Evolutionary conservation across 169 alveolate genomes (phyloP).

Genomic region (Babesia ovis): DNA sequence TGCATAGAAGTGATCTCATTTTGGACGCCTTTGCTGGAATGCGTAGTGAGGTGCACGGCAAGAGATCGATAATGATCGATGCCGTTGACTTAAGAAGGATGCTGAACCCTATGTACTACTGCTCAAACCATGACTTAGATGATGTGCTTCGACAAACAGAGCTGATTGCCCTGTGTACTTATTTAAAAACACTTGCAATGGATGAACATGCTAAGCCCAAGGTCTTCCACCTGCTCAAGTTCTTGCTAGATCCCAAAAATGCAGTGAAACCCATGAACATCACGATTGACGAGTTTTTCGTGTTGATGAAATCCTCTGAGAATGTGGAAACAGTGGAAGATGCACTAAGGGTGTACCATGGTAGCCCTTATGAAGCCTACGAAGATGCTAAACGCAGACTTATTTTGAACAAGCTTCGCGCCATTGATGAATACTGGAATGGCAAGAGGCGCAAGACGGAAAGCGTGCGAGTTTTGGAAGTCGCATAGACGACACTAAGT

Average conservation of each 20-base stretch:
- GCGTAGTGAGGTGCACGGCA: constrained; percentile 62
- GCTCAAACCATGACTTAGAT: constrained; percentile 33
- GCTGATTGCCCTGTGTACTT: constrained; percentile 20
- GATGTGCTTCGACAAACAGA: constrained; percentile 42
- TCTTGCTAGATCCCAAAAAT: constrained; percentile 4
- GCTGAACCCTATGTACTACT: constrained; percentile 45
- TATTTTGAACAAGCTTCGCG: constrained; percentile 13
- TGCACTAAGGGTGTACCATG: constrained; percentile 3
- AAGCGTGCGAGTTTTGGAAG: too few relatives aligned
- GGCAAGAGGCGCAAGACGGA: constrained; percentile 2
- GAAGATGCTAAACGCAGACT: constrained; percentile 16
- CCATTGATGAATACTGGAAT: not conserved
- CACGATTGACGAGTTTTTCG: constrained; percentile 60
- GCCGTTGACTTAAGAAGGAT: constrained; percentile 48
- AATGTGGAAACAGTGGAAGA: constrained; percentile 3
- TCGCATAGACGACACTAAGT: too few relatives aligned
- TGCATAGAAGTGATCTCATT: constrained; percentile 51
- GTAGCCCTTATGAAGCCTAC: not conserved
- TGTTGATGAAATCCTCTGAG: constrained; percentile 40
- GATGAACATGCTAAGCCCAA: constrained; percentile 31
- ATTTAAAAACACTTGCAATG: constrained; percentile 1
- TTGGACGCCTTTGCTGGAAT: constrained; percentile 65
- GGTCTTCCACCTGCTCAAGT: constrained; percentile 13
- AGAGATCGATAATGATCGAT: constrained; percentile 56
- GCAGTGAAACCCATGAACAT: constrained; percentile 1